Percentiles rank a stretch among this genome's conserved stretches.
Evolutionary conservation across 148 eudicot species (phyloP).

Genomic region (Vaccinium corymbosum): DNA sequence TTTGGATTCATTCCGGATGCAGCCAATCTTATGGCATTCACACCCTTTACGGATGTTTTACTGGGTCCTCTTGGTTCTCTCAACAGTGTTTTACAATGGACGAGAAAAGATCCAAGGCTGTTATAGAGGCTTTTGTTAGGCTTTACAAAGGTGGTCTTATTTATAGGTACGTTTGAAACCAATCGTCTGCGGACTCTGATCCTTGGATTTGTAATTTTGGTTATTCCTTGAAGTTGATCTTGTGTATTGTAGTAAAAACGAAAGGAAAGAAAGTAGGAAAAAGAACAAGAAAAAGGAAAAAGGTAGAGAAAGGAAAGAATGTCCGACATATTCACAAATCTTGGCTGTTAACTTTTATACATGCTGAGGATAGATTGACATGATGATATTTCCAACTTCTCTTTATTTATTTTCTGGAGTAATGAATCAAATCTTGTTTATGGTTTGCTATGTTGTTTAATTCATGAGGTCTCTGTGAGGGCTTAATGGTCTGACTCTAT

Average conservation of each 20-base stretch:
- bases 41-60: conserved; percentile 3
- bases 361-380: neutral
- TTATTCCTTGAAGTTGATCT: neutral
- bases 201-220: neutral
- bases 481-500: neutral
- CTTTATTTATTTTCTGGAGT: neutral
- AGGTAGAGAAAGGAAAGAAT: neutral
- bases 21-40: neutral
- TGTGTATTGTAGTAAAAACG: neutral
- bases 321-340: neutral
- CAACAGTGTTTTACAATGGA: conserved; percentile 96
- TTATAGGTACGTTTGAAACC: conserved; percentile 55
- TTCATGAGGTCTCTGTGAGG: neutral
- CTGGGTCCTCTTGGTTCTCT: conserved; percentile 1
- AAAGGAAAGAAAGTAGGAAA: no score
- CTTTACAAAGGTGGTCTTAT: conserved; percentile 82
- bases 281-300: neutral
- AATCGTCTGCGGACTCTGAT: neutral
- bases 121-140: conserved; percentile 90
- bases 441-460: neutral
- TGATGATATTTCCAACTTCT: neutral
- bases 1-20: neutral
- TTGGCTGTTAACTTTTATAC: neutral
- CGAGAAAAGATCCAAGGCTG: conserved; percentile 83
- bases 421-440: neutral